Conservation (phyloP, 306 rosid genomes). For the Casuarina equisetifolia region DNA sequence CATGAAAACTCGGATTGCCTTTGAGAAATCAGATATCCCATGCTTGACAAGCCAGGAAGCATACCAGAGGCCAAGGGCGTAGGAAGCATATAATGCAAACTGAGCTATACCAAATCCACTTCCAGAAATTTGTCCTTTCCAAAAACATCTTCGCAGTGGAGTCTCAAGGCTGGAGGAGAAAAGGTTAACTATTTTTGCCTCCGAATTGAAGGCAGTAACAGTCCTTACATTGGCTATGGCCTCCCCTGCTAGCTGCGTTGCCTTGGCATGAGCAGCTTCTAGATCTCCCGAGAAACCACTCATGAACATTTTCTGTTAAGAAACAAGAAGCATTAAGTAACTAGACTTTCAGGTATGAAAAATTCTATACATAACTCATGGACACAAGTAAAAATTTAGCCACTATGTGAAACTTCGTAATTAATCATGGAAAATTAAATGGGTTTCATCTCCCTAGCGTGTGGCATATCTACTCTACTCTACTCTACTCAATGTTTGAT, state of each 20-base stretch:
- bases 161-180: slow-evolving; percentile 69
- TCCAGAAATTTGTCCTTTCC: slow-evolving; percentile 97
- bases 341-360: neutral
- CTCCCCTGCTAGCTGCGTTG: slow-evolving; percentile 95
- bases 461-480: neutral
- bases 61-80: slow-evolving; percentile 97
- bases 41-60: slow-evolving; percentile 98
- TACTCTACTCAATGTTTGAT: neutral
- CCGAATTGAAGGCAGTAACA: slow-evolving; percentile 88
- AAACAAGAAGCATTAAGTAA: slow-evolving; percentile 1
- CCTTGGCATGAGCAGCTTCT: slow-evolving; percentile 90
- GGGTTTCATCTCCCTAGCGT: neutral
- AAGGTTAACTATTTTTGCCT: slow-evolving; percentile 73
- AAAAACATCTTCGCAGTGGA: slow-evolving; percentile 80
- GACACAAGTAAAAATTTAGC: neutral
- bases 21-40: slow-evolving; percentile 89
- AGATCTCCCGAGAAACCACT: slow-evolving; percentile 97
- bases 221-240: slow-evolving; percentile 96
- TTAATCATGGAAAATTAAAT: neutral
- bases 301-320: slow-evolving; percentile 92
- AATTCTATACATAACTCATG: neutral
- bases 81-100: slow-evolving; percentile 86
- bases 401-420: neutral
- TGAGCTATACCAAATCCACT: slow-evolving; percentile 88
- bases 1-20: slow-evolving; percentile 83